A percentile compares a stretch with the other conserved stretches of the same genome.
Conservation (phyloP, 495 filamentous ascomycete genomes). For the Tuber melanosporum region DNA sequence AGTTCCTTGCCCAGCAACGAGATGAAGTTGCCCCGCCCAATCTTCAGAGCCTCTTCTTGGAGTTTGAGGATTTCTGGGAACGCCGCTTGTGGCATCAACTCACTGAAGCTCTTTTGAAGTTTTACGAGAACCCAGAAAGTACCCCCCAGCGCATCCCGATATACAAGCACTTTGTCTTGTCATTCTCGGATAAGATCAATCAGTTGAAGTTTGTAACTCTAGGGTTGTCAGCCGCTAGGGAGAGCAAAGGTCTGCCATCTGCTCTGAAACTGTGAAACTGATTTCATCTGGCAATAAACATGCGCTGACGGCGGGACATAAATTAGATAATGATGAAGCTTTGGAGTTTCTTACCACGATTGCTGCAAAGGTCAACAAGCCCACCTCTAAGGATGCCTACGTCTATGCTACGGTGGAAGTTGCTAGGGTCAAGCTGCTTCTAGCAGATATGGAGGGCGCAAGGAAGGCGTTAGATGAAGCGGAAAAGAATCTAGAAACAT, state of each 20-base stretch:
- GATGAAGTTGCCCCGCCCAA: constrained; percentile 73
- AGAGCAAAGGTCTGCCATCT: constrained; percentile 64
- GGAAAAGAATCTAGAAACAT: constrained; percentile 78
- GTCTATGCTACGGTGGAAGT: constrained; percentile 88
- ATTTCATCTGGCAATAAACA: neutral
- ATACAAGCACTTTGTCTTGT: constrained; percentile 90
- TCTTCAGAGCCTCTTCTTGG: constrained; percentile 77
- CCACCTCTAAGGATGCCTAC: constrained; percentile 90
- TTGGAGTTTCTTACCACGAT: constrained; percentile 79
- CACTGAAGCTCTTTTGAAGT: constrained; percentile 78
- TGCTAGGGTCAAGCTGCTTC: constrained; percentile 76
- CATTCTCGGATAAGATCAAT: constrained; percentile 97
- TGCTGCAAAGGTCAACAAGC: constrained; percentile 80
- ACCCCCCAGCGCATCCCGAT: constrained; percentile 75
- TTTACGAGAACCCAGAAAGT: constrained; percentile 77
- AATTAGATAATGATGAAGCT: constrained; percentile 74
- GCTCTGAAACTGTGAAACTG: neutral
- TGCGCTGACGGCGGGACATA: constrained; percentile 10
- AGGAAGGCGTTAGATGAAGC: constrained; percentile 79
- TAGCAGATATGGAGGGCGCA: constrained; percentile 67
- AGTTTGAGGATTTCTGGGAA: constrained; percentile 97
- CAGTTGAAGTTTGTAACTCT: constrained; percentile 92
- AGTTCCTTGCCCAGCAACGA: constrained; percentile 85
- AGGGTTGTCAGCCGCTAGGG: constrained; percentile 74
- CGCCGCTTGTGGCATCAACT: constrained; percentile 99